Evolutionary conservation across 2,329 filamentous ascomycete genomes (phyloP).

Genomic region (Beauveria varroae): DNA sequence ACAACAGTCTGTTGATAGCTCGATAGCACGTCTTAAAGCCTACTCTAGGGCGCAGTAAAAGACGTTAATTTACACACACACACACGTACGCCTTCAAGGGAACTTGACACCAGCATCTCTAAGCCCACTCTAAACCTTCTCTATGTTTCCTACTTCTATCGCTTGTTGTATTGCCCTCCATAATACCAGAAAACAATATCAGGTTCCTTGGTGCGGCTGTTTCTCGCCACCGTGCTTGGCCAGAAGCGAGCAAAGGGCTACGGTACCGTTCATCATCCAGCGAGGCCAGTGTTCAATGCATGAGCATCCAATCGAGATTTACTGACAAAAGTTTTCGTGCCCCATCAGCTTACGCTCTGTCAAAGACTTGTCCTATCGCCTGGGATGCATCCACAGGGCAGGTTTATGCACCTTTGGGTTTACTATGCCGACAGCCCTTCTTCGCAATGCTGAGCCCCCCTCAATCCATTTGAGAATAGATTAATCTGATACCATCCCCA

Average conservation of each 20-base stretch:
- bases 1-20: no score
- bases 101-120: conserved; percentile 83
- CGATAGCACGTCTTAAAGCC: no score
- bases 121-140: conserved; percentile 75
- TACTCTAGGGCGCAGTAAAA: no score
- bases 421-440: conserved; percentile 44
- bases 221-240: conserved; percentile 68
- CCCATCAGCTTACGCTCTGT: conserved; percentile 54
- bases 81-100: no score
- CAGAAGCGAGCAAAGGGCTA: conserved; percentile 70
- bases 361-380: conserved; percentile 79
- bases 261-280: conserved; percentile 80
- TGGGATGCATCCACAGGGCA: conserved; percentile 69
- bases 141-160: conserved; percentile 51
- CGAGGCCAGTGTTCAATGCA: conserved; percentile 76
- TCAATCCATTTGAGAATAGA: conserved; percentile 45
- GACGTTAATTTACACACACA: no score
- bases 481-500: no score
- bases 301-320: conserved; percentile 75
- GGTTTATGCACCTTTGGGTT: conserved; percentile 68
- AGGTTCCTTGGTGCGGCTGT: conserved; percentile 27
- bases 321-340: conserved; percentile 68
- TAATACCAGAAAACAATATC: conserved; percentile 61
- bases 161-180: conserved; percentile 71
- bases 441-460: conserved; percentile 40